Evolutionary conservation across 495 filamentous ascomycete species (phyloP).

Genomic region (Aspergillus saccharolyticus): DNA sequence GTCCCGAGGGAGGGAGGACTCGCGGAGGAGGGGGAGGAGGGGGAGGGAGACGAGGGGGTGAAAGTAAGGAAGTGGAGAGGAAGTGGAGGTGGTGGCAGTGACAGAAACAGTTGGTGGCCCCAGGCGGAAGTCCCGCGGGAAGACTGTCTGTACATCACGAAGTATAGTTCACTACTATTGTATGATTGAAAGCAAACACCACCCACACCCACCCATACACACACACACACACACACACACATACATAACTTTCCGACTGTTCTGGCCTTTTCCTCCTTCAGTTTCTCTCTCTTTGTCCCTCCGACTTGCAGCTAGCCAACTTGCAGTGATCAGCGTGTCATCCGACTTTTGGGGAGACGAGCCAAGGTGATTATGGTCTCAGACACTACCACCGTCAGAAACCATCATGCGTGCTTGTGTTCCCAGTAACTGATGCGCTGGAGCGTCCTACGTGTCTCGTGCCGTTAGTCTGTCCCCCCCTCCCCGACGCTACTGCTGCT

Average conservation of each 20-base stretch:
- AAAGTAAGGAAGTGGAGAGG: not conserved
- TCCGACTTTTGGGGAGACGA: not conserved
- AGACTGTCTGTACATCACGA: no score
- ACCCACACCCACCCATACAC: not conserved
- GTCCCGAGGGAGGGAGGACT: no score
- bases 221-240: not conserved
- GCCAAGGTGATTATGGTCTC: constrained; percentile 10
- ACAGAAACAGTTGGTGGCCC: not conserved
- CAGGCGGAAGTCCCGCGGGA: no score
- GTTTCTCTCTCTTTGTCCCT: not conserved
- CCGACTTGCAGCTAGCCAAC: not conserved
- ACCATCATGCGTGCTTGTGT: constrained; percentile 11
- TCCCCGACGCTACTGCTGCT: not conserved
- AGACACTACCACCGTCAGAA: constrained; percentile 9
- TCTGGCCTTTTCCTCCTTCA: no score
- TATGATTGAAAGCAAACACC: no score
- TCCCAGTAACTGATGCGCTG: constrained; percentile 12
- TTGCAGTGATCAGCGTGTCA: not conserved
- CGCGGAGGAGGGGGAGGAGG: no score
- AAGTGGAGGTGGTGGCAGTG: not conserved
- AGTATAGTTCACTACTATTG: no score
- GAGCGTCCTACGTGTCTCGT: constrained; percentile 12
- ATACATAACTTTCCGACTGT: no score
- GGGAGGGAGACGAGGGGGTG: not conserved
- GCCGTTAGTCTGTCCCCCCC: not conserved